Base-by-base conservation (phyloP, 306 rosid species). In the Prunus mume region DNA sequence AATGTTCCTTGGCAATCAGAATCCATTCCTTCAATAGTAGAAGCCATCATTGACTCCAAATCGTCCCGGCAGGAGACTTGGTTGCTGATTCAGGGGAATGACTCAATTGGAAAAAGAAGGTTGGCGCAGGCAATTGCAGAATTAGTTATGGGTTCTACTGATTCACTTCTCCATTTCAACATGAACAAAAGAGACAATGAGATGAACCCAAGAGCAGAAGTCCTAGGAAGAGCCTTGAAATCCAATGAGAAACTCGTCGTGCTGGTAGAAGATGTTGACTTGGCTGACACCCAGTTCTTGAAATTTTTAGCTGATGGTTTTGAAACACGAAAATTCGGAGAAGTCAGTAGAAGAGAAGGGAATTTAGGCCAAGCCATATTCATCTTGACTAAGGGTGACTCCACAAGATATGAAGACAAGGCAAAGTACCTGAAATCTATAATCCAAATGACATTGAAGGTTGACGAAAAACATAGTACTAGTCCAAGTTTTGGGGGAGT, bases 1-100 rank as follows among this genome's bases (percentile, higher is more conserved):
- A 88, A 89, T 84, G 97, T 96, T 71, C 98, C 98, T 60, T 96
- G 99, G 99, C 98, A 91, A 74, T 88, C 90, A 58, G 94, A 93
- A 81, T 82, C 86, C 74, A 72, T 87, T 82, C 82, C 91, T 79
- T 85, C 93, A 34, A 79, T 96, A 49, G 97, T 91, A 51, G 91
- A 88, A 77, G 96, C 89, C 30, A 76, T 90, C 79, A 74, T 86
- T 34, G 85, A 79, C 81, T 82, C 89, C 64, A 83, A 86, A 78
- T 77, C 89, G 13, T 67, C 82, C 34, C 83, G 80, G 75, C 84
- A 82, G 62, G 83, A 87, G 46, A 69, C 81, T 77, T 96, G 98
- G 98, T 75, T 96, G 46, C 68, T 93, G 72, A 73, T 96, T 68
- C 90, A 86, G 76, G 99, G 99, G 17, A 85, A 85, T 81, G 99